Conservation (phyloP, 352 stramenopile species). For the Phytophthora citrophthora region DNA sequence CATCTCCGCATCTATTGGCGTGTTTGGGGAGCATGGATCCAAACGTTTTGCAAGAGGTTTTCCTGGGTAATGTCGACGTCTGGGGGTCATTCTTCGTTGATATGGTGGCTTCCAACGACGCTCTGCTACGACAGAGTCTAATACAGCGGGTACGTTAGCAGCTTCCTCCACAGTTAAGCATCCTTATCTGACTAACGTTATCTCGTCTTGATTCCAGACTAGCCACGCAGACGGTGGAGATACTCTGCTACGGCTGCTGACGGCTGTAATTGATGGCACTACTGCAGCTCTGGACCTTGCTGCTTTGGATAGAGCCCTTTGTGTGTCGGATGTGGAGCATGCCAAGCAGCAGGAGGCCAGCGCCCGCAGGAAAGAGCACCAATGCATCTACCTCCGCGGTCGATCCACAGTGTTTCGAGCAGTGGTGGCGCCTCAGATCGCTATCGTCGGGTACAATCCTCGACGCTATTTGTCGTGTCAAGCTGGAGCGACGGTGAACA, state of each 20-base stretch:
- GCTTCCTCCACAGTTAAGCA: neutral
- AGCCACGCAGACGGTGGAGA: conserved; percentile 61
- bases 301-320: conserved; percentile 52
- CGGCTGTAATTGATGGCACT: conserved; percentile 46
- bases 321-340: conserved; percentile 37
- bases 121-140: conserved; percentile 59
- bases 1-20: conserved; percentile 59
- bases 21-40: conserved; percentile 72
- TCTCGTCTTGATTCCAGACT: conserved; percentile 38
- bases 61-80: conserved; percentile 61
- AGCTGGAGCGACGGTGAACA: neutral
- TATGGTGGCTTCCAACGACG: conserved; percentile 54
- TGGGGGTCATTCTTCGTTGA: conserved; percentile 79
- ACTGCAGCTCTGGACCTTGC: conserved; percentile 54
- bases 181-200: conserved; percentile 4
- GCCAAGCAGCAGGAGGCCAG: conserved; percentile 45
- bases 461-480: conserved; percentile 29
- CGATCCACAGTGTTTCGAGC: conserved; percentile 51
- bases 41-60: conserved; percentile 67
- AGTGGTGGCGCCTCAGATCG: conserved; percentile 53
- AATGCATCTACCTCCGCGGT: conserved; percentile 66
- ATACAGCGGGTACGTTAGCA: conserved; percentile 39
- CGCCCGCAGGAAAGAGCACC: conserved; percentile 51
- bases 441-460: conserved; percentile 48
- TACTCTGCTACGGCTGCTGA: conserved; percentile 53